Evolutionary conservation across 2,329 filamentous ascomycete genomes (phyloP).

Genomic region (Monascus ruber): DNA sequence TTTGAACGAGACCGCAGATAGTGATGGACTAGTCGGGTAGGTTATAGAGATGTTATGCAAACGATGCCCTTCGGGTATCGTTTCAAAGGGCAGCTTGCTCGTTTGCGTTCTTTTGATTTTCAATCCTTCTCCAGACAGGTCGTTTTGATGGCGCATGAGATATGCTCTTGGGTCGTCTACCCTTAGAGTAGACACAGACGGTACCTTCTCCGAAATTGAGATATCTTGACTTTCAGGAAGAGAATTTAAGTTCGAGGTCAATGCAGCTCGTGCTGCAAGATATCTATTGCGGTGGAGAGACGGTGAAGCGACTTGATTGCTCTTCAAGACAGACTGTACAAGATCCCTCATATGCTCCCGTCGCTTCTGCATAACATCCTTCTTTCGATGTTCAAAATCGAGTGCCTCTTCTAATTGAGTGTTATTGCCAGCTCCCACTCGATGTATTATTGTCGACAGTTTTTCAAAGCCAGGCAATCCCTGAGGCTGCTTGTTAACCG

Average conservation of each 20-base stretch:
- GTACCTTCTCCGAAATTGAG: neutral
- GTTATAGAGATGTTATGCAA: slow-evolving; percentile 12
- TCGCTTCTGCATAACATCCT: slow-evolving; percentile 17
- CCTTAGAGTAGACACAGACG: slow-evolving; percentile 3
- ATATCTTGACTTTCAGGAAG: too few relatives aligned
- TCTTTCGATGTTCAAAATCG: slow-evolving; percentile 30
- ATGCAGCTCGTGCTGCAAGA: slow-evolving; percentile 17
- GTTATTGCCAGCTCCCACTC: slow-evolving; percentile 4
- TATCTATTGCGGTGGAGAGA: slow-evolving; percentile 22
- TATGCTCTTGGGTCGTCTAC: slow-evolving; percentile 20
- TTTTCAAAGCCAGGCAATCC: slow-evolving; percentile 13
- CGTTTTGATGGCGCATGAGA: slow-evolving; percentile 14
- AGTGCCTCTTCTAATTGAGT: slow-evolving; percentile 20
- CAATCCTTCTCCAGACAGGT: neutral
- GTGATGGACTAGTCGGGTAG: slow-evolving; percentile 1
- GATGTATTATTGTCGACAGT: slow-evolving; percentile 13
- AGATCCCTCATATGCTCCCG: slow-evolving; percentile 9
- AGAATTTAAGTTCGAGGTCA: slow-evolving; percentile 1
- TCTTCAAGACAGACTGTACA: slow-evolving; percentile 1
- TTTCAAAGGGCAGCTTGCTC: slow-evolving; percentile 19
- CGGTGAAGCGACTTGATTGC: slow-evolving; percentile 2
- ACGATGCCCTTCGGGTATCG: slow-evolving; percentile 12
- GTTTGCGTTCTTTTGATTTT: slow-evolving; percentile 10
- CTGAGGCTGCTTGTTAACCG: neutral
- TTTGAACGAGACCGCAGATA: slow-evolving; percentile 1